These are phyloP conservation scores for Cyclostephanos tholiformis DNA, from an alignment of 108 stramenopile genomes.

Conservation along the genomic window DNA sequence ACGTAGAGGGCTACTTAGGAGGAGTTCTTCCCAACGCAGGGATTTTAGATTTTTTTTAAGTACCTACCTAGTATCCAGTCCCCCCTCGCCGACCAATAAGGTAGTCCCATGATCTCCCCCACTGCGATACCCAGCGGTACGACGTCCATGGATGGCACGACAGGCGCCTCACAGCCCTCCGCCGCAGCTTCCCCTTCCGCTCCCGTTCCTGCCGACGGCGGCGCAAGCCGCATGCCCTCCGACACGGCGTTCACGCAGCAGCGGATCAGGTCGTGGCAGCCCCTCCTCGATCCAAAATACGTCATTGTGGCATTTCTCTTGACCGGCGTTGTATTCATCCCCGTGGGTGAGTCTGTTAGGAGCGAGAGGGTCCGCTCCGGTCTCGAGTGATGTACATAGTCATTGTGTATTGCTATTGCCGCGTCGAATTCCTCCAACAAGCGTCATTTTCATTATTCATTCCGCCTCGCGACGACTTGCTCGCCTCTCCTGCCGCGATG, in stretches of 20 bases:
- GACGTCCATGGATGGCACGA: neutral
- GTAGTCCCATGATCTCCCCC: neutral
- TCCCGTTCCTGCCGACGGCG: slow-evolving; percentile 14
- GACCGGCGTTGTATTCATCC: slow-evolving; percentile 86
- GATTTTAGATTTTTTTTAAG: too few species aligned
- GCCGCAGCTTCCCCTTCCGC: neutral
- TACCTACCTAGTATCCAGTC: too few species aligned
- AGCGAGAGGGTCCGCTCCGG: too few species aligned
- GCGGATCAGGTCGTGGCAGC: slow-evolving; percentile 92
- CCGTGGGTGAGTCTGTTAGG: slow-evolving; percentile 69
- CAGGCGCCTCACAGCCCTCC: slow-evolving; percentile 11
- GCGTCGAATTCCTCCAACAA: neutral
- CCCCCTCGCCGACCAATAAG: too few species aligned
- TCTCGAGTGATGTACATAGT: too few species aligned
- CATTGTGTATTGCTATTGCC: too few species aligned
- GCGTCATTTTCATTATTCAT: neutral
- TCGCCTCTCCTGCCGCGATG: neutral
- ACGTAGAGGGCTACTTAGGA: too few species aligned
- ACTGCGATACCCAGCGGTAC: neutral
- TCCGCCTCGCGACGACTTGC: neutral
- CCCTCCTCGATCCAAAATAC: slow-evolving; percentile 89
- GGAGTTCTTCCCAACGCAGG: too few species aligned
- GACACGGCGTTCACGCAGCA: slow-evolving; percentile 84
- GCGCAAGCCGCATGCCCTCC: slow-evolving; percentile 60
- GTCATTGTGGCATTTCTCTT: slow-evolving; percentile 79